A percentile compares a stretch with the other conserved stretches of the same genome.
phyloP scores from a whole-genome alignment of 176 grass and related monocot species.

The Oryza longistaminata region DNA sequence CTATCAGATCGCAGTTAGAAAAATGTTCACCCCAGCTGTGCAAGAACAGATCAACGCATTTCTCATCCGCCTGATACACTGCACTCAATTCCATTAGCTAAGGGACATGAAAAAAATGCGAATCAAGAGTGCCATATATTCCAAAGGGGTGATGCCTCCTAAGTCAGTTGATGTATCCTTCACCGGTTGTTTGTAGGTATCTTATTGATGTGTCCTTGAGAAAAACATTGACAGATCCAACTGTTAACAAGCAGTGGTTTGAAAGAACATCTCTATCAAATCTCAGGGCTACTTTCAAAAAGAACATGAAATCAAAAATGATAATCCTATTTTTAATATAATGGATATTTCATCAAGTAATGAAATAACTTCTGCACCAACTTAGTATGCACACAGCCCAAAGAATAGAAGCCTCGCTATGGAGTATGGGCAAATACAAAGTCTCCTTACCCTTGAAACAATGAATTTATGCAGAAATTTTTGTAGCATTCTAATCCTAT shows the following conservation, averaged over 20 bases:
- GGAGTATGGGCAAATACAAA: neutral
- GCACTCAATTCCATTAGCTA: constrained; percentile 12
- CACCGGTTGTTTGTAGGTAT: neutral
- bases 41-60: neutral
- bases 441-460: too few relatives aligned
- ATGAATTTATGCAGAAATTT: too few relatives aligned
- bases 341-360: too few relatives aligned
- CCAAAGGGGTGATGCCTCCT: constrained; percentile 13
- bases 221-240: neutral
- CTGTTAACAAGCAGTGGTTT: neutral
- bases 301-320: too few relatives aligned
- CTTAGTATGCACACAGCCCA: too few relatives aligned
- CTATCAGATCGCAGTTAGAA: neutral
- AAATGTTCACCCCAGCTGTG: neutral
- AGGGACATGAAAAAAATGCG: neutral
- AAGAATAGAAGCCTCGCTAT: neutral
- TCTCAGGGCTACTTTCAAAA: neutral
- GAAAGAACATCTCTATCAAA: neutral
- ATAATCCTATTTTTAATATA: too few relatives aligned
- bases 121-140: constrained; percentile 7
- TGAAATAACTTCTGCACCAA: too few relatives aligned
- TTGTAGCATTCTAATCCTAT: too few relatives aligned
- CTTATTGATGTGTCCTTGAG: neutral
- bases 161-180: neutral
- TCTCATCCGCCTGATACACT: neutral